phyloP scores from a whole-genome alignment of 2,329 filamentous ascomycete genomes.

The Ustilaginoidea virens region DNA sequence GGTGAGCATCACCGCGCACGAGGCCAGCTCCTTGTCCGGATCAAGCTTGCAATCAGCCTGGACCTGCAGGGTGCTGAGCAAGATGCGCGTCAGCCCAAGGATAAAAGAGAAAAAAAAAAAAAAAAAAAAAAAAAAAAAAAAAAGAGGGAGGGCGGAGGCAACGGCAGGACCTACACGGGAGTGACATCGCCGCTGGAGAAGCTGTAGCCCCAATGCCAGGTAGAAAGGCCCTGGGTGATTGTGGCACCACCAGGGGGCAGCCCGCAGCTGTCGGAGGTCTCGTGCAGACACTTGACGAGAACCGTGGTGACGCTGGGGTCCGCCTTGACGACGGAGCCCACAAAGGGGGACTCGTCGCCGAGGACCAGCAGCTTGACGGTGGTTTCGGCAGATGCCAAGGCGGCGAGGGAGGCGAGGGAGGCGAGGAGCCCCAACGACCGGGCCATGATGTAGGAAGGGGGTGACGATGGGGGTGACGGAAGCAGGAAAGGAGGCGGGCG shows the following conservation, averaged over 20 bases:
- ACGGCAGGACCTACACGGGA: background rate
- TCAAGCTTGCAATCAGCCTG: slow-evolving; percentile 12
- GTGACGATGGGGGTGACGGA: slow-evolving; percentile 1
- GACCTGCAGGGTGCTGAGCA: too few species aligned
- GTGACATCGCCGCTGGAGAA: background rate
- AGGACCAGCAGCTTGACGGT: slow-evolving; percentile 13
- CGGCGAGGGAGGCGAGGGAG: slow-evolving; percentile 12
- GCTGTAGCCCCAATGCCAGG: slow-evolving; percentile 8
- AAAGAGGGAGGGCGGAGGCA: background rate
- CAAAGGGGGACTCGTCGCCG: slow-evolving; percentile 9
- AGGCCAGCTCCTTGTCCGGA: slow-evolving; percentile 9
- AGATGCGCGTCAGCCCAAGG: too few species aligned
- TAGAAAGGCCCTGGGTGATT: slow-evolving; percentile 14
- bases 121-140: background rate
- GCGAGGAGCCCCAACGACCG: too few species aligned
- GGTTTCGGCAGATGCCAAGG: slow-evolving; percentile 11
- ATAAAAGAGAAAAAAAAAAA: background rate
- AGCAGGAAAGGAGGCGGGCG: background rate
- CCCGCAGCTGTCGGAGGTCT: slow-evolving; percentile 11
- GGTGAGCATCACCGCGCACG: slow-evolving; percentile 8
- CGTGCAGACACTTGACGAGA: slow-evolving; percentile 11
- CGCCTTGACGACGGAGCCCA: slow-evolving; percentile 16
- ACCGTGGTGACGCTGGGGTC: slow-evolving; percentile 15
- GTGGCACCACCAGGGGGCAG: slow-evolving; percentile 5
- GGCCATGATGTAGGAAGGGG: slow-evolving; percentile 10